Base-by-base conservation (phyloP, 106 monocot species). In the Dioscorea zingiberensis region DNA sequence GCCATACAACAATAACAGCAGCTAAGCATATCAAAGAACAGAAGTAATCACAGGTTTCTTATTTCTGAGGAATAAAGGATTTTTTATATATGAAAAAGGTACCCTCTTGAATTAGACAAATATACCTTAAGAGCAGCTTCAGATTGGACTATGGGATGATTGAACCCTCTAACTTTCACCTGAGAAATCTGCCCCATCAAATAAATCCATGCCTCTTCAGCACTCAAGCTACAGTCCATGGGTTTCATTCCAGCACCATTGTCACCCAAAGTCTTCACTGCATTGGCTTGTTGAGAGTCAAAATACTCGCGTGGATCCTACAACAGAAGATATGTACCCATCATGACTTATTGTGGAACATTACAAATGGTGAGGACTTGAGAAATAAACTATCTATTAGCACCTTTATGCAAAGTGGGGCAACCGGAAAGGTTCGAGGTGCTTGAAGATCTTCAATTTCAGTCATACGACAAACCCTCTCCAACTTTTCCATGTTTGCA, bases 251-350 rank as follows among this genome's bases (percentile, higher is more conserved):
- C 80, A 76, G 66, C 58, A 49, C 56, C 73, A 63, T 48, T 68
- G 19, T 81, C 86, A 49, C 79, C 82, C 69, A 93, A 73, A 66
- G 84, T 69, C 21, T 77, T 89, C 53, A 92, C 29, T 28, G 92
- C 88, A 89, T 89, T 81, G 62, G 75, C 89, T 55, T 92, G 97
- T 70, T 98, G 97, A 56, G 86, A 89, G 68, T 98, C 92, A 78
- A 98, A 92, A 67, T 98, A 98, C 48, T 98, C 86, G 18, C 89
- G 71, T 48, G 97, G 92, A 83, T 98, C 97, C 97, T 98, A 76
- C 46, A 28, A 23, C 21, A 73, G 56, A n/a, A 57, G 38, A 8
- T 38, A 38, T 38, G 10, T 38, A 38, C 38, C 38, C 38, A n/a
- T 38, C 10, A 10, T 38, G 38, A 38, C 38, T 38, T 38, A 38